Percentiles rank a stretch among this genome's conserved stretches.
phyloP scores from a whole-genome alignment of 1,284 basidiomycete genomes.

The Sphagnurus paluster region DNA sequence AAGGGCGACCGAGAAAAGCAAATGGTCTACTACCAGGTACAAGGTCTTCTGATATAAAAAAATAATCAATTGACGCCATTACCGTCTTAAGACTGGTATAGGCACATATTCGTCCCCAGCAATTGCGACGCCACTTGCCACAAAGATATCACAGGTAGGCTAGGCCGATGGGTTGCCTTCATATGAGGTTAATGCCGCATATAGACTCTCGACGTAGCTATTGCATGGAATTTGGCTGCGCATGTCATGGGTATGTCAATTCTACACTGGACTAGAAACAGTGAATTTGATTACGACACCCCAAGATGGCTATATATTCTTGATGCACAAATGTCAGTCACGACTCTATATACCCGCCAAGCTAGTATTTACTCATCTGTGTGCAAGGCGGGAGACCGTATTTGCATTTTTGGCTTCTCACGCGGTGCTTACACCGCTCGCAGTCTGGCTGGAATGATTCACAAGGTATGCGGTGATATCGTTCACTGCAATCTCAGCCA shows the following conservation, averaged over 20 bases:
- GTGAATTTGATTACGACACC: neutral
- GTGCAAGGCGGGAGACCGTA: constrained; percentile 17
- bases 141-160: constrained; percentile 36
- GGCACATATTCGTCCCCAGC: constrained; percentile 52
- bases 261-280: neutral
- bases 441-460: constrained; percentile 14
- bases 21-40: constrained; percentile 48
- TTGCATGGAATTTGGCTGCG: constrained; percentile 55
- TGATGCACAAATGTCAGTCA: constrained; percentile 58
- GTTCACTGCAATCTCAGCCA: neutral
- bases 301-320: constrained; percentile 57
- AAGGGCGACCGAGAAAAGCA: constrained; percentile 42
- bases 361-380: neutral
- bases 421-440: constrained; percentile 14
- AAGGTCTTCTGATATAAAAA: neutral
- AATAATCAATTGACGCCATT: neutral
- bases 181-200: neutral
- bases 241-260: constrained; percentile 51
- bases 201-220: constrained; percentile 45
- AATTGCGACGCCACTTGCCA: constrained; percentile 35
- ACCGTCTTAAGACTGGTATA: constrained; percentile 50
- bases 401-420: constrained; percentile 18
- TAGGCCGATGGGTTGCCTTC: neutral
- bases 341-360: neutral
- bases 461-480: constrained; percentile 17